A percentile compares a stretch with the other conserved stretches of the same genome.
These are phyloP conservation scores for Parmelia sp. DNA, from an alignment of 495 filamentous ascomycete genomes.

Conservation along the genomic window DNA sequence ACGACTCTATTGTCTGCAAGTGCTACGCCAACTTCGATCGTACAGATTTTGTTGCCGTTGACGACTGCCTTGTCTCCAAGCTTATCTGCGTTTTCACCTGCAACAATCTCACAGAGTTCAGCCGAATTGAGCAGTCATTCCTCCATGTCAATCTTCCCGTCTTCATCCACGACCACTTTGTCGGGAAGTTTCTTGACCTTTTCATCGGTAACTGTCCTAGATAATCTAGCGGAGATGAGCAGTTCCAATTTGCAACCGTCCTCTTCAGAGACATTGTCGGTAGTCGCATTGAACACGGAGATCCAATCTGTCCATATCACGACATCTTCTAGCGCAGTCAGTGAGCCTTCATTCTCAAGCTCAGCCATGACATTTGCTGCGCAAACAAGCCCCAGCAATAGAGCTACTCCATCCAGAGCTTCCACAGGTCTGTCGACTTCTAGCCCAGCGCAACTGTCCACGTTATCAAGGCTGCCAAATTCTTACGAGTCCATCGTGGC, in stretches of 20 bases:
- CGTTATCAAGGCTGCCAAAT: not conserved
- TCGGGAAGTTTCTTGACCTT: not conserved
- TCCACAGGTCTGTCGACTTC: not conserved
- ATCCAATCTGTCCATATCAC: not conserved
- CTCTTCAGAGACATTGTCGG: not conserved
- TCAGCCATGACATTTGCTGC: not conserved
- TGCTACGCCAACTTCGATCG: not conserved
- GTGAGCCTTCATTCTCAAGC: not conserved
- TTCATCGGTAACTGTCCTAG: not conserved
- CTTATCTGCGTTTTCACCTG: not conserved
- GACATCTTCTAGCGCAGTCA: not conserved
- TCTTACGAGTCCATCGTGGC: conserved; percentile 7
- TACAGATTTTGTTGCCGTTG: not conserved
- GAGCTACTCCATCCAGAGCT: not conserved
- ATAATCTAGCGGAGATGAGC: not conserved
- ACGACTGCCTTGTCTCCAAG: not conserved
- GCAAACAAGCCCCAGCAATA: not conserved
- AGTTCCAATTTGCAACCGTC: not conserved
- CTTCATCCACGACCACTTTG: not conserved
- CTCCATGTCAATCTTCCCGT: not conserved
- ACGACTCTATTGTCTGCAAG: not conserved
- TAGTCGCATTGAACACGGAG: not conserved
- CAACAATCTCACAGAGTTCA: not conserved
- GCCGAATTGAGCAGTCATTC: not conserved
- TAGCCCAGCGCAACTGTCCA: not conserved